A percentile compares a stretch with the other conserved stretches of the same genome.
phyloP scores from a whole-genome alignment of 140 eudicot genomes.

The Artemisia princeps region DNA sequence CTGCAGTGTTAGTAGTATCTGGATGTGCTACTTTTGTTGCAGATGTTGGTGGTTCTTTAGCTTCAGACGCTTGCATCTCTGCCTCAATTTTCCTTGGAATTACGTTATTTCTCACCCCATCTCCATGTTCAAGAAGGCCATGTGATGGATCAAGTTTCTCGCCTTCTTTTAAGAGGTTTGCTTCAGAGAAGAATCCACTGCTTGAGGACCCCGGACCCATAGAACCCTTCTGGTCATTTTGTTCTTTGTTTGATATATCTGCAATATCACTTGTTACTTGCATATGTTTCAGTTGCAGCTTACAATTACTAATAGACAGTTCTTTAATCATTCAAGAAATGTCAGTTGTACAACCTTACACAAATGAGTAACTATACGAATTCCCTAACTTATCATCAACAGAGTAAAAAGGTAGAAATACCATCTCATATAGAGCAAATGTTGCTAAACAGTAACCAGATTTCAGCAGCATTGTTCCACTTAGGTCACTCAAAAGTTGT shows the following conservation, averaged over 20 bases:
- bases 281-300: constrained; percentile 10
- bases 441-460: no score
- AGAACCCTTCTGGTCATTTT: constrained; percentile 48
- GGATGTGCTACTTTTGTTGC: constrained; percentile 32
- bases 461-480: no score
- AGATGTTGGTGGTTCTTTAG: constrained; percentile 39
- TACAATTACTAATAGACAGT: background rate
- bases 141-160: constrained; percentile 35
- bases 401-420: constrained; percentile 3
- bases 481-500: no score
- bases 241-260: constrained; percentile 61
- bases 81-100: constrained; percentile 36
- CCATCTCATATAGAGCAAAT: background rate
- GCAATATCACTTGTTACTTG: constrained; percentile 30
- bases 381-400: background rate
- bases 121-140: constrained; percentile 30
- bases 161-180: constrained; percentile 44
- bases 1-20: constrained; percentile 38
- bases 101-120: background rate
- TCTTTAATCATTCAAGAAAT: background rate
- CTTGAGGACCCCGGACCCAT: constrained; percentile 39
- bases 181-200: constrained; percentile 41
- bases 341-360: background rate
- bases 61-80: constrained; percentile 37
- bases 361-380: background rate